Evolutionary conservation across 768 basidiomycete genomes (phyloP).

Genomic region (Coprinellus micaceus): DNA sequence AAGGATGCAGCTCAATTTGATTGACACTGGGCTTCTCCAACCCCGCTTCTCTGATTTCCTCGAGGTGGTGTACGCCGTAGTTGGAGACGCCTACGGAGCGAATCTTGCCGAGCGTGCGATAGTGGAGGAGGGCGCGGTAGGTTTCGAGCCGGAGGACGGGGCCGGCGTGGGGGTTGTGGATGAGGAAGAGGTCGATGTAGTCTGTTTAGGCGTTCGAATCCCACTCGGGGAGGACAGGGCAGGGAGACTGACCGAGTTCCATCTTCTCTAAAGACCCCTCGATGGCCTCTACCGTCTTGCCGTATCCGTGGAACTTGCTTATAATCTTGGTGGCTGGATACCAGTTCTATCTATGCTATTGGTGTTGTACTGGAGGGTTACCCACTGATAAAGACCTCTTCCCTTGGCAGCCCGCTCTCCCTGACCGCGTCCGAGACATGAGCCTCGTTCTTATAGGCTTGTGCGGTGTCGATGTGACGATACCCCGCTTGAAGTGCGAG

Average conservation of each 20-base stretch:
- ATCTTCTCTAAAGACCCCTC: slow-evolving; percentile 59
- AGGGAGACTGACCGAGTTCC: slow-evolving; percentile 46
- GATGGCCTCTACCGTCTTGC: slow-evolving; percentile 53
- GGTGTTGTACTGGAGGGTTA: slow-evolving; percentile 3
- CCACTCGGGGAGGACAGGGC: background rate
- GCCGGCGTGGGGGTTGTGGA: slow-evolving; percentile 70
- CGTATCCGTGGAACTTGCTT: slow-evolving; percentile 51
- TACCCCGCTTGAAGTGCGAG: slow-evolving; percentile 69
- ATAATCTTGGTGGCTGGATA: slow-evolving; percentile 61
- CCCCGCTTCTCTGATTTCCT: slow-evolving; percentile 66
- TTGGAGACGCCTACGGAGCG: slow-evolving; percentile 80
- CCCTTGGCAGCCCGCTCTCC: slow-evolving; percentile 52
- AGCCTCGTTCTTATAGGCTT: slow-evolving; percentile 63
- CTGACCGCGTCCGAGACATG: slow-evolving; percentile 56
- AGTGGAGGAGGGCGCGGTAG: slow-evolving; percentile 65
- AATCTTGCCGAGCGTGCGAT: slow-evolving; percentile 62
- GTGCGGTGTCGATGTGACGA: slow-evolving; percentile 68
- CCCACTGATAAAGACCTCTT: slow-evolving; percentile 72
- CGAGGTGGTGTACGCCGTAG: slow-evolving; percentile 67
- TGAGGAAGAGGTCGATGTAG: slow-evolving; percentile 48
- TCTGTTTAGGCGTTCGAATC: slow-evolving; percentile 19
- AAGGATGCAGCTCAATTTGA: slow-evolving; percentile 81
- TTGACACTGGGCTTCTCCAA: slow-evolving; percentile 69
- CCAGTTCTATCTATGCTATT: slow-evolving; percentile 4
- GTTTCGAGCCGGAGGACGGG: slow-evolving; percentile 62